Percentiles rank a stretch among this genome's conserved stretches.
Conservation (phyloP, 1,284 basidiomycete genomes). For the Sanghuangporus sanghuang region DNA sequence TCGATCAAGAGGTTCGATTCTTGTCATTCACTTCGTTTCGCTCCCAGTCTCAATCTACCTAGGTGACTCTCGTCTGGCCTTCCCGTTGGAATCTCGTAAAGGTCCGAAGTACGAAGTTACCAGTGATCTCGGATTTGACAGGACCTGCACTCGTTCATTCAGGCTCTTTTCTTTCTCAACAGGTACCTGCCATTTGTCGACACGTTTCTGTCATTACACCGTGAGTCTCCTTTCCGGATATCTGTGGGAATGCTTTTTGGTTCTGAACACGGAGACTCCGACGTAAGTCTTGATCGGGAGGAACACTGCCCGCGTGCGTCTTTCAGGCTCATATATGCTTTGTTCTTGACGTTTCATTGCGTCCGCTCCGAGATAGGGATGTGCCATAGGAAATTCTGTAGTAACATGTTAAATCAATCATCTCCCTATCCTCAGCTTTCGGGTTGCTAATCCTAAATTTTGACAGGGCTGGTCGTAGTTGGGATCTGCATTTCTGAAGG, state of each 20-base stretch:
- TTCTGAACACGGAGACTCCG: not conserved
- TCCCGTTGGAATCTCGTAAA: constrained; percentile 13
- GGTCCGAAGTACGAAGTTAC: not conserved
- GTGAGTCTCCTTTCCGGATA: not conserved
- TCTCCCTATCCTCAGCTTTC: not conserved
- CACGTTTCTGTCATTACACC: constrained; percentile 13
- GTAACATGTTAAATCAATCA: constrained; percentile 7
- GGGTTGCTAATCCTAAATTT: not conserved
- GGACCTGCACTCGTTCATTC: not conserved
- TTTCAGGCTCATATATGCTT: not conserved
- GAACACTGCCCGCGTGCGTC: constrained; percentile 10
- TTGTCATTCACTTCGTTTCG: not conserved
- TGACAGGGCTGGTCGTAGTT: constrained; percentile 13
- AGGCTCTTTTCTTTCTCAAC: constrained; percentile 15
- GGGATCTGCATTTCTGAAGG: constrained; percentile 14
- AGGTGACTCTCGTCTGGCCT: constrained; percentile 11
- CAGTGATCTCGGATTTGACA: not conserved
- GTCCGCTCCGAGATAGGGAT: not conserved
- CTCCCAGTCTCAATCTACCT: not conserved
- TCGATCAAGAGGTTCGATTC: constrained; percentile 7
- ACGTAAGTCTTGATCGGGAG: constrained; percentile 7
- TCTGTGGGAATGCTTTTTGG: not conserved
- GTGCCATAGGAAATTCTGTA: constrained; percentile 8
- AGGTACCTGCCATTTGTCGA: constrained; percentile 16
- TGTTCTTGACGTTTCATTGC: not conserved